phyloP scores from a whole-genome alignment of 1,284 basidiomycete genomes.

The Fomitopsis pinicola region DNA sequence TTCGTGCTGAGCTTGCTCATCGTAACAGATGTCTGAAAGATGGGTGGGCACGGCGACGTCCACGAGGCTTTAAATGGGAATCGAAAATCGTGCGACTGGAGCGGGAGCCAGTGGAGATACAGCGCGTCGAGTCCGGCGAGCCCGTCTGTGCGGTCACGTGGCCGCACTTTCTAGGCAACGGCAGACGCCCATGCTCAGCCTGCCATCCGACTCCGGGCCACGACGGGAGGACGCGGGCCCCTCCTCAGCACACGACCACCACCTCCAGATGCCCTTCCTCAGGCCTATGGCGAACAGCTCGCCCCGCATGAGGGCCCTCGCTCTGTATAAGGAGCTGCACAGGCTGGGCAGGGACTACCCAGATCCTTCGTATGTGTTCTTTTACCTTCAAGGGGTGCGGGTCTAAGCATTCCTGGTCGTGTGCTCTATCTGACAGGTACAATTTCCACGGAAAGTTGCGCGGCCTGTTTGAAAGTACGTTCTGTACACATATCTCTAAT shows the following conservation, averaged over 20 bases:
- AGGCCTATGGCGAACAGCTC: conserved; percentile 32
- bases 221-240: background rate
- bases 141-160: conserved; percentile 11
- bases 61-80: background rate
- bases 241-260: background rate
- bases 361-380: conserved; percentile 59
- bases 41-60: background rate
- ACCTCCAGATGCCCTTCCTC: background rate
- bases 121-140: background rate
- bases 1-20: background rate
- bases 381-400: background rate
- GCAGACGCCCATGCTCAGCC: conserved; percentile 6
- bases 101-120: background rate
- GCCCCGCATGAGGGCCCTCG: conserved; percentile 54
- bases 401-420: background rate
- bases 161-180: background rate
- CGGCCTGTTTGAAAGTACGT: conserved; percentile 66
- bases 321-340: conserved; percentile 76
- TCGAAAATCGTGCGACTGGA: background rate
- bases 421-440: conserved; percentile 42
- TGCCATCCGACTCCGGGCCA: background rate
- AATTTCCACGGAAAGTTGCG: conserved; percentile 71
- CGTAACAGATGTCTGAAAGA: background rate
- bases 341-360: conserved; percentile 75
- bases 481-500: background rate